A percentile compares a stretch with the other conserved stretches of the same genome.
Conservation (phyloP, 2,329 filamentous ascomycete species). For the Chaetomium globosum region DNA sequence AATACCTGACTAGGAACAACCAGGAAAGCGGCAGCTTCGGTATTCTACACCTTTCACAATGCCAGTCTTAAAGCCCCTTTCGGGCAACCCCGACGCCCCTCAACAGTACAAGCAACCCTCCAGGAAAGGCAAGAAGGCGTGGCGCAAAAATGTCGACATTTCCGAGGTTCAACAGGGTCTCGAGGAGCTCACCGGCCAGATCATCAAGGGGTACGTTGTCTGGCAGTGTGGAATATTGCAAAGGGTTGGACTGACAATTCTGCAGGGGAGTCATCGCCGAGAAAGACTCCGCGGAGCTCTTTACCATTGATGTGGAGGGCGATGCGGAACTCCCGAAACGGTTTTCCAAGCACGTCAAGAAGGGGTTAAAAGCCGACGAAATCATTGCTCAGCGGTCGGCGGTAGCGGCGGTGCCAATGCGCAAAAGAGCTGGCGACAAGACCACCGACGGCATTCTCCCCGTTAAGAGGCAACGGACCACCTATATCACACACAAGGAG, state of each 20-base stretch:
- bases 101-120: slow-evolving; percentile 85
- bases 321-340: slow-evolving; percentile 54
- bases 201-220: slow-evolving; percentile 75
- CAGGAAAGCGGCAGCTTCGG: not conserved
- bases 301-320: slow-evolving; percentile 76
- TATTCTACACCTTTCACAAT: slow-evolving; percentile 42
- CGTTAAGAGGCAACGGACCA: slow-evolving; percentile 73
- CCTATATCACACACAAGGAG: slow-evolving; percentile 84
- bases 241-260: slow-evolving; percentile 23
- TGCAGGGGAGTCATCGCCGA: slow-evolving; percentile 81
- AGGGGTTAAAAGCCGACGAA: slow-evolving; percentile 84
- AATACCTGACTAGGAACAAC: not conserved
- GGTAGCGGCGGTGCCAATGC: slow-evolving; percentile 74
- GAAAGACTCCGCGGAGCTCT: slow-evolving; percentile 79
- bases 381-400: slow-evolving; percentile 85
- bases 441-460: slow-evolving; percentile 73
- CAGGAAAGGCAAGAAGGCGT: slow-evolving; percentile 96
- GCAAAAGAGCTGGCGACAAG: slow-evolving; percentile 73
- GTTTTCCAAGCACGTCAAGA: slow-evolving; percentile 63
- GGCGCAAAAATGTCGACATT: slow-evolving; percentile 97
- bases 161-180: slow-evolving; percentile 82
- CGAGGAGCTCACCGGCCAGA: slow-evolving; percentile 80
- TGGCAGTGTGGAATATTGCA: not conserved
- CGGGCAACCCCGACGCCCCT: slow-evolving; percentile 63
- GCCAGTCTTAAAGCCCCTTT: slow-evolving; percentile 56